Evolutionary conservation across 169 alveolate species (phyloP), one percentile per base, ranked within the genome.

Genomic region (Cryptosporidium bovis): DNA sequence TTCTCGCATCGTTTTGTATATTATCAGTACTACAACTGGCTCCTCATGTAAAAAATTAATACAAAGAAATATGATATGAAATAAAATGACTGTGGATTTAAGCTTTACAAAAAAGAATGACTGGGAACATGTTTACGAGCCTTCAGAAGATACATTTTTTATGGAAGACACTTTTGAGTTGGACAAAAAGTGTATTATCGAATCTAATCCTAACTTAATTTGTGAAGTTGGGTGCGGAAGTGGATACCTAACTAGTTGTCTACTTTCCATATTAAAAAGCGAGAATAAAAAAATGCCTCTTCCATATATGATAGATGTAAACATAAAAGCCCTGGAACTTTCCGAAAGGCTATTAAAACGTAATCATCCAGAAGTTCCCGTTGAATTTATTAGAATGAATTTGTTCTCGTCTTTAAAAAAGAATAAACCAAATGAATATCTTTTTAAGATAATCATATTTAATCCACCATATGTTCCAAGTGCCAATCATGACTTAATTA

Each of bases 201-300:
- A 62, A 20, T 40, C n/a, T 12, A 62, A 62, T 0, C 87, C 87
- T 8, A 62, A 20, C 24, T 8, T 77, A 3, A 50, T 77, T 24
- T 77, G 87, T 31, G 87, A 77, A 36, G n/a, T 77, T 18, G 87
- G 87, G 36, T 77, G 87, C 33, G 87, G 87, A 34, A 77, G 87
- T 36, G 87, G 87, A 31, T 77, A 77, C 31, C 12, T 77, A 33
- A 60, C 77, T 7, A 53, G 77, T 20, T 60, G 51, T 3, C 20
- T 77, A n/a, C 24, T 77, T n/a, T 33, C 36, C 13, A 50, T 69
- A 31, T 12, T 69, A 5, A 69, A 56, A 24, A 46, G 31, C 0
- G 83, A 55, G 18, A 48, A 27, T 27, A 6, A 3, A 18, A 27
- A 51, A 29, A n/a, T 48, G 8, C 87, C 87, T 18, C 24, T 77